A percentile compares a stretch with the other conserved stretches of the same genome.
phyloP scores from a whole-genome alignment of 2,329 filamentous ascomycete species.

The Penicillium sp. region DNA sequence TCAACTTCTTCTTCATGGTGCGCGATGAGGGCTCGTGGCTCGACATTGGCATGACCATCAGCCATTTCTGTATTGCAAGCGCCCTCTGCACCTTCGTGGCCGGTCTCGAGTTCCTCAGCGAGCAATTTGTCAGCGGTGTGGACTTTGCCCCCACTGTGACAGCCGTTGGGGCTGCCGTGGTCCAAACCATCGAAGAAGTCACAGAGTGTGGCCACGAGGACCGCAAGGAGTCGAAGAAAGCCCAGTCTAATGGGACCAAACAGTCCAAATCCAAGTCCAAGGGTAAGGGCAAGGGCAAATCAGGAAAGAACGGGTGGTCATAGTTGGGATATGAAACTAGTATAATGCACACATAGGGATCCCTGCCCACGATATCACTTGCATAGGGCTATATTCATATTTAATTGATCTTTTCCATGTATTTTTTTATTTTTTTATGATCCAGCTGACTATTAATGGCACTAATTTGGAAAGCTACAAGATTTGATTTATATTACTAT shows the following conservation, averaged over 20 bases:
- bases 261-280: slow-evolving; percentile 10
- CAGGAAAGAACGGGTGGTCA: slow-evolving; percentile 1
- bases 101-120: slow-evolving; percentile 79
- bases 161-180: slow-evolving; percentile 19
- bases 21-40: slow-evolving; percentile 96
- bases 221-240: slow-evolving; percentile 4
- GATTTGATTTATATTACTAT: not conserved
- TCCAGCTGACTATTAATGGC: not conserved
- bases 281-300: slow-evolving; percentile 10
- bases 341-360: not conserved
- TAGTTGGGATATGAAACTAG: slow-evolving; percentile 1
- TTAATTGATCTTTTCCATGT: not conserved
- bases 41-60: slow-evolving; percentile 96
- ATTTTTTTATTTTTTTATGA: not conserved
- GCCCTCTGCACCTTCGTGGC: slow-evolving; percentile 88
- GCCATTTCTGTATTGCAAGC: slow-evolving; percentile 91
- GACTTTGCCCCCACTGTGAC: slow-evolving; percentile 49
- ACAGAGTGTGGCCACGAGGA: slow-evolving; percentile 22
- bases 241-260: slow-evolving; percentile 1
- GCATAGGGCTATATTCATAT: not conserved
- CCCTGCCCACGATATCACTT: not conserved
- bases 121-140: slow-evolving; percentile 76
- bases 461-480: not conserved
- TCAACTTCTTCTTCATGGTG: slow-evolving; percentile 98
- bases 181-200: slow-evolving; percentile 22